Base-by-base conservation (phyloP, 345 rosid genomes). In the Populus euphratica region DNA sequence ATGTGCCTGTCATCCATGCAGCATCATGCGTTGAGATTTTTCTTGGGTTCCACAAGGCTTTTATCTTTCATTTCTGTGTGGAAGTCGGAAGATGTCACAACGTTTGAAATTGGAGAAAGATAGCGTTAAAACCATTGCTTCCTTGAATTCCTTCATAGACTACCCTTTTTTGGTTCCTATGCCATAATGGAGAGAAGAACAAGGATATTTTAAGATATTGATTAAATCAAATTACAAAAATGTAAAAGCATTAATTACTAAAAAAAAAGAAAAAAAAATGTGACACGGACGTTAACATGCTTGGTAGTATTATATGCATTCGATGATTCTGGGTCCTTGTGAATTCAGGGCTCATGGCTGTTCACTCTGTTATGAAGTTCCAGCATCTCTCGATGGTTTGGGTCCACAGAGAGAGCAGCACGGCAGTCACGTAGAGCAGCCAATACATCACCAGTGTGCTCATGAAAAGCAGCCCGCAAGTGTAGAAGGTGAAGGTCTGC, bases 401-500 rank as follows among this genome's bases (percentile, higher is more conserved):
- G 99, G 65, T 96, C 99, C 0, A 96, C 91, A 8, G 95, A 93
- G 35, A 96, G 97, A 62, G 99, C 99, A 0, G 99, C 98, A 38
- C 97, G 93, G 76, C 99, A 96, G 79, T 96, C 99, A 38, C 97
- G 78, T 12, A 90, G 85, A 1, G 94, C 99, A 16, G 86, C 91
- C 38, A 80, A 21, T 0, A 85, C 97, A 74, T 93, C 94, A 2
- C 97, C 93, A 0, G 84, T 80, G 38, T 93, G 96, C 88, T 96
- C 98, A 1, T 93, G 92, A 83, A 96, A 96, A 31, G 99, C 98
- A 0, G 99, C 99, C 33, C 98, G 85, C 77, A 96, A 80, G 80
- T 96, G 98, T 5, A 93, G 96, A 59, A 96, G 97, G 81, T 96
- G 97, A 75, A 93, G 90, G 78, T 96, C 99, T 0, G 97, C 97